Evolutionary conservation across 2,329 filamentous ascomycete genomes (phyloP).

Genomic region (Pseudocercospora fuligena): DNA sequence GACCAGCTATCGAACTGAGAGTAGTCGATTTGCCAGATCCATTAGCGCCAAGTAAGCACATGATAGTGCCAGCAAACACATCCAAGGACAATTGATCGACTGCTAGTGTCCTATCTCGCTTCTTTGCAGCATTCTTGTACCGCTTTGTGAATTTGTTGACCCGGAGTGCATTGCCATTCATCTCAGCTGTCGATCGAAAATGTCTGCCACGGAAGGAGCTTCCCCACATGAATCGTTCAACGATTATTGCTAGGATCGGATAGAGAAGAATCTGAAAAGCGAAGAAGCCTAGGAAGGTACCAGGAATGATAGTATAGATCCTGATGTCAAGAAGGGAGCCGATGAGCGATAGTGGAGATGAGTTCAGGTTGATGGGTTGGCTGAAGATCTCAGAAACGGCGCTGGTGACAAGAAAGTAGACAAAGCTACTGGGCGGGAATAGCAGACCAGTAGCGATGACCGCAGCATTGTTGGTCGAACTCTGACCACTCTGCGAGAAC

Average conservation of each 20-base stretch:
- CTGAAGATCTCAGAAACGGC: slow-evolving; percentile 29
- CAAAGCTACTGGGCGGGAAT: slow-evolving; percentile 84
- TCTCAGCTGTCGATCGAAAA: slow-evolving; percentile 45
- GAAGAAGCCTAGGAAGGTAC: slow-evolving; percentile 73
- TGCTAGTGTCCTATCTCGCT: slow-evolving; percentile 26
- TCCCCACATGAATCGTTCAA: slow-evolving; percentile 76
- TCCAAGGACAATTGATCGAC: slow-evolving; percentile 29
- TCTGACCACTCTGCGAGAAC: slow-evolving; percentile 55
- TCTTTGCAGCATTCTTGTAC: slow-evolving; percentile 25
- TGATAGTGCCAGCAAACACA: slow-evolving; percentile 27
- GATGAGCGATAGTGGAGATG: slow-evolving; percentile 2
- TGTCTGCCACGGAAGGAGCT: slow-evolving; percentile 57
- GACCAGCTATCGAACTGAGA: slow-evolving; percentile 82
- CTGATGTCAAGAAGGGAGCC: slow-evolving; percentile 18
- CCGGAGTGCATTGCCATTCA: slow-evolving; percentile 27
- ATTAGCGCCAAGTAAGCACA: slow-evolving; percentile 72
- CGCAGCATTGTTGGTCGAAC: slow-evolving; percentile 62
- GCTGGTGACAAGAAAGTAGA: slow-evolving; percentile 72
- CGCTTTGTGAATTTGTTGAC: slow-evolving; percentile 29
- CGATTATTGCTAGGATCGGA: slow-evolving; percentile 71
- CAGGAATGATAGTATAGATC: slow-evolving; percentile 21
- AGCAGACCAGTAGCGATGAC: slow-evolving; percentile 69
- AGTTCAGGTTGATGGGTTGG: slow-evolving; percentile 17
- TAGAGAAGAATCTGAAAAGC: slow-evolving; percentile 77
- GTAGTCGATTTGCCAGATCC: slow-evolving; percentile 91